Evolutionary conservation across 1,139 yeast genomes (phyloP), one percentile per base, ranked within the genome.

Genomic region (Citeromyces siamensis): DNA sequence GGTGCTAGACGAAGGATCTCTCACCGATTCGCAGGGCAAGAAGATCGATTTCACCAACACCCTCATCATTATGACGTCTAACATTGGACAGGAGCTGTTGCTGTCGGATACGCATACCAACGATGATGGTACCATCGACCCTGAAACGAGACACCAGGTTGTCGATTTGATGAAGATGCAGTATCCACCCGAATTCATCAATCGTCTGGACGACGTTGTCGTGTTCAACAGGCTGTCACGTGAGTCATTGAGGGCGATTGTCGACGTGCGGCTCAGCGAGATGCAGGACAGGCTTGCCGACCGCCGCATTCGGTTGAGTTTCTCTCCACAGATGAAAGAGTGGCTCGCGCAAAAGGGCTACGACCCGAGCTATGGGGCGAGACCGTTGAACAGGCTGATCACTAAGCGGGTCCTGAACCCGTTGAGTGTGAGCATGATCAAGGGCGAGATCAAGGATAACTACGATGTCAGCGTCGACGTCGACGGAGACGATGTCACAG

Each of bases 1-100:
- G 57, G 97, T 90, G 0, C 64, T 90, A 39, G 98, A 90, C 57
- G 98, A 90, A 56, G 98, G 98, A 38, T 74, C 81, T 38, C 66
- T 90, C 46, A 88, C 97, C 0, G 98, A 90, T 53, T 81, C 95
- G 6, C 95, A 86, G 51, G 98, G 98, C 22, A 82, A 85, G 40
- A 83, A 80, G 48, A 84, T 90, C 40, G 96, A 90, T 56, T 90
- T 90, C 72, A 75, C 86, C 46, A 90, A 90, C 56, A 83, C 97
- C 1, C 81, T 90, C 40, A 84, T 90, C 48, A 94, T 90, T n/a
- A 83, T 90, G 94, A 90, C 98, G 0, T 84, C 95, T 3, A 90
- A 90, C 54, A 83, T 90, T 50, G 98, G 98, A 6, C 97, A 90
- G 56, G 95, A 88, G 45, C 71, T 82, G 37, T 65, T 90, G 43